phyloP scores from a whole-genome alignment of 257 asterid genomes.

The Ajuga chamaepitys region DNA sequence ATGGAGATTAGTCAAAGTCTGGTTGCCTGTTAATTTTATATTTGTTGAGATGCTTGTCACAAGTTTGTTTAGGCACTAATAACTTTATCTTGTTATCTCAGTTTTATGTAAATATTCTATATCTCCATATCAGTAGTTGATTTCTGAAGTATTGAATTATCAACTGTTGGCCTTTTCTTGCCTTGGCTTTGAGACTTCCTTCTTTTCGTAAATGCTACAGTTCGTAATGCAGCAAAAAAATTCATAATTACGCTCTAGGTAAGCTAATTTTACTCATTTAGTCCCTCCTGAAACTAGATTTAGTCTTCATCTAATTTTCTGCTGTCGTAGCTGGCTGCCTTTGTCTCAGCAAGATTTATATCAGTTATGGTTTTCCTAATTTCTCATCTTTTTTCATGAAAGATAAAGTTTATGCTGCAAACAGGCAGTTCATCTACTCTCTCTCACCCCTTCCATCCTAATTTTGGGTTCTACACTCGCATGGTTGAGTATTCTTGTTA shows the following conservation, averaged over 20 bases:
- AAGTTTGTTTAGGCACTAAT: conserved; percentile 89
- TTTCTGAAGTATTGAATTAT: neutral
- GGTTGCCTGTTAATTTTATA: conserved; percentile 86
- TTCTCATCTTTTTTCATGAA: neutral
- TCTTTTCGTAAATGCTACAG: too few relatives aligned
- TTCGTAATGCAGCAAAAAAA: neutral
- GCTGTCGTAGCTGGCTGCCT: neutral
- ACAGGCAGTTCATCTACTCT: neutral
- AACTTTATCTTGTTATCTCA: neutral
- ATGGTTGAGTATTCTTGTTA: neutral
- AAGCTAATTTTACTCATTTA: neutral
- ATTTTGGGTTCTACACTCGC: neutral
- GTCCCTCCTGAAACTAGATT: neutral
- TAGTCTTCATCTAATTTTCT: neutral
- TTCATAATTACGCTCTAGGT: neutral
- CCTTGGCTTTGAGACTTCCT: neutral
- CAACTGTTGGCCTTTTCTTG: neutral
- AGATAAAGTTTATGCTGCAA: too few relatives aligned
- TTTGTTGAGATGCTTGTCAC: conserved; percentile 95
- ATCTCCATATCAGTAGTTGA: neutral
- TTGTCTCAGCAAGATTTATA: neutral
- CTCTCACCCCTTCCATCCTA: neutral
- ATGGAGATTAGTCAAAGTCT: conserved; percentile 79
- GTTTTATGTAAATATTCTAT: neutral
- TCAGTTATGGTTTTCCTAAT: neutral